These are phyloP conservation scores for Eucalyptus marginata DNA, from an alignment of 345 rosid genomes.

Conservation along the genomic window DNA sequence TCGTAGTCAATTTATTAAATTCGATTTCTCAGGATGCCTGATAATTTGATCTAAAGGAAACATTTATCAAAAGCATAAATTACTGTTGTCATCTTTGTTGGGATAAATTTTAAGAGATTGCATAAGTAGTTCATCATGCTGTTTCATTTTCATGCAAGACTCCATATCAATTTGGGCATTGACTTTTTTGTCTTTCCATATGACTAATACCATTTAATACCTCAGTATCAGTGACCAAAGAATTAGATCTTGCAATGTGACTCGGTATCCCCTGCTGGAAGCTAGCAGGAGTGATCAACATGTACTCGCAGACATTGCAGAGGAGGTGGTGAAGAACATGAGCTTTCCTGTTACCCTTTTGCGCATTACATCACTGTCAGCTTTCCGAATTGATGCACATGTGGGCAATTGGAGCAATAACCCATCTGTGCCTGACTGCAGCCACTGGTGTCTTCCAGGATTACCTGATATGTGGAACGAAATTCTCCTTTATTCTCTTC, in stretches of 20 bases:
- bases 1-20: not conserved
- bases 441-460: constrained; percentile 96
- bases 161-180: not conserved
- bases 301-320: constrained; percentile 35
- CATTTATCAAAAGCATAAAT: not conserved
- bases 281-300: constrained; percentile 41
- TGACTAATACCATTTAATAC: not conserved
- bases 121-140: not conserved
- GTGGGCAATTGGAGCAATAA: constrained; percentile 79
- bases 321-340: constrained; percentile 45
- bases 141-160: not conserved
- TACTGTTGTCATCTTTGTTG: not conserved
- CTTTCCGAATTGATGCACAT: constrained; percentile 73
- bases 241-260: constrained; percentile 56
- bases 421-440: constrained; percentile 61
- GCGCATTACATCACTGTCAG: constrained; percentile 69
- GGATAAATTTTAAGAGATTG: not conserved
- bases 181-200: not conserved
- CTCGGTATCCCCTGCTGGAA: constrained; percentile 40
- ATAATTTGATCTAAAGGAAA: not conserved
- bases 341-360: constrained; percentile 49
- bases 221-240: constrained; percentile 24
- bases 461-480: constrained; percentile 89
- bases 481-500: constrained; percentile 45
- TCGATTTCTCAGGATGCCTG: not conserved